Base-by-base conservation (phyloP, 768 basidiomycete species). In the Lyophyllum decastes region DNA sequence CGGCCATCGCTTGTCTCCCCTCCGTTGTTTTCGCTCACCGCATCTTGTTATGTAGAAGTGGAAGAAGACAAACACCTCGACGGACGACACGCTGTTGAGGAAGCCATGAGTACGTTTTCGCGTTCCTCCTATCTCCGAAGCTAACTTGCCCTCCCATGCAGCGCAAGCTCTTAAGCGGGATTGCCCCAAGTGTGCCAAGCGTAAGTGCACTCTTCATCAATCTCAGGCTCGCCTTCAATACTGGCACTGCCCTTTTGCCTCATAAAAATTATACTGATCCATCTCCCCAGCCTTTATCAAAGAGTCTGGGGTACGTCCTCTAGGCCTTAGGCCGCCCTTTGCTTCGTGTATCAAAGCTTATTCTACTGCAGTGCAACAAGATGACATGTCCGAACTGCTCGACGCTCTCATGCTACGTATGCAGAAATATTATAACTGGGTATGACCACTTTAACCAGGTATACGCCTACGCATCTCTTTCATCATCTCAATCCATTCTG, bases 131-230 rank as follows among this genome's bases (percentile, higher is more conserved):
- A 41, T 40, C 11, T 24, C 10, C 7, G 51, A 34, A 45, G 12
- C 25, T 16, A 52, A 25, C 35, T 56, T 54, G 34, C 61, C 63
- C 19, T 60, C 4, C 33, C 12, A 40, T 45, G 11, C 54, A 92
- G 90, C 91, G 33, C 79, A 80, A 44, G 94, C 94, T 2, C 75
- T 95, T 12, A 90, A 94, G 85, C 82, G 94, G 35, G 89, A 86
- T 61, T 97, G 95, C 72, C 95, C 95, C 0, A 89, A 87, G 57
- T 96, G 92, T 72, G 70, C 83, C 52, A 92, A 94, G 80, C 80
- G 92, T 90, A 59, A 19, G 73, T 59, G 10, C 30, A 10, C 30
- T 4, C 10, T 10, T 30, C 30, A 4, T 4, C 30, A 5, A 10
- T 30, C 30, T 4, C 30, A 4, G 5, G 30, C 4, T 10, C 30